Base-by-base conservation (phyloP, 108 stramenopile species). In the Stephanodiscus minutulus region DNA sequence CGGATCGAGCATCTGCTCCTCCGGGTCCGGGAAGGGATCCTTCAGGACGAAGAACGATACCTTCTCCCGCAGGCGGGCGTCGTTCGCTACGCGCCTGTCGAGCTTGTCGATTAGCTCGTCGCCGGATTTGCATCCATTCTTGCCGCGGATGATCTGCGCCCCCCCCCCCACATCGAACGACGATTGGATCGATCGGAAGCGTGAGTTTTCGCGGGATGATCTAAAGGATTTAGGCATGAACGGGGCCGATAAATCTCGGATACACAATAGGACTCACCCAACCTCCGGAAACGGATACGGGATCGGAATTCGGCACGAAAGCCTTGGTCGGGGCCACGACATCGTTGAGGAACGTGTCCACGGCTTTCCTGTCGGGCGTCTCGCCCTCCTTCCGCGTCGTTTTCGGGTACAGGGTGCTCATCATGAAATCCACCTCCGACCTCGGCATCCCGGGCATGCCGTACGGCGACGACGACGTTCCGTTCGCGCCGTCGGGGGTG, bases 41-140 rank as follows among this genome's bases (percentile, higher is more conserved):
- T 79, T 70, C 15, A 88, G 55, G 33, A 82, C 61, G 20, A 83
- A 77, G 49, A 90, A 85, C 2, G 85, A 81, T 41, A 90, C 59
- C 48, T 91, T 89, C 50, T 82, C 87, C 25, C 56, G 56, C 5
- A 94, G 53, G 2, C 61, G 59, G 0, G 74, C 61, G 24, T 74
- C 71, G n/a, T 82, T 88, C 10, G 64, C 81, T 1, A 91, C 52
- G 21, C 74, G 77, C 21, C 49, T 58, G 61, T 94, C 93, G 52
- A 94, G 89, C 29, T 86, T 83, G 1, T 84, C 87, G 43, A 91
- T 82, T 17, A 90, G 72, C 5, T 78, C 82, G 29, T 85, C 75
- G 3, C 88, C 89, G 53, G 79, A 75, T 35, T 83, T 76, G 47
- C 68, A 81, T 53, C 76, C 77, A 57, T 72, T 86, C 47, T 62